Evolutionary conservation across 371 early-diverging fungal species (phyloP).

Genomic region (Lichtheimia ramosa): DNA sequence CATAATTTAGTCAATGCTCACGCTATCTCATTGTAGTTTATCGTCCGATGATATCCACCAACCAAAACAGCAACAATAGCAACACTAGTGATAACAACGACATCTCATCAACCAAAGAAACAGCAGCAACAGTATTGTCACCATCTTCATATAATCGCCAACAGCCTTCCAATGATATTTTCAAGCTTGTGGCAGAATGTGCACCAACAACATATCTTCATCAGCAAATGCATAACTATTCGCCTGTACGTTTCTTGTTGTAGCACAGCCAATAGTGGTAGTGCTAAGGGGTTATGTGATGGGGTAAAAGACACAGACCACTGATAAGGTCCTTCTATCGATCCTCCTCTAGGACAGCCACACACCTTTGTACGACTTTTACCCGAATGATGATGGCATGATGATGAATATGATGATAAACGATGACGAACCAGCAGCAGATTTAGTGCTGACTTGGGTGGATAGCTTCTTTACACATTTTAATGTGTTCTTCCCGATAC

Average conservation of each 20-base stretch:
- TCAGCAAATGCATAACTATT: too few relatives aligned
- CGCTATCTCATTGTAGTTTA: background rate
- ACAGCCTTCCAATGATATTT: conserved; percentile 6
- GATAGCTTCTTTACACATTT: conserved; percentile 39
- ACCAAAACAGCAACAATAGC: background rate
- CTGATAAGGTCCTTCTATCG: conserved; percentile 52
- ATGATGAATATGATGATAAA: conserved; percentile 3
- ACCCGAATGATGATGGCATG: conserved; percentile 1
- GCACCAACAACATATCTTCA: background rate
- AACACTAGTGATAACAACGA: too few relatives aligned
- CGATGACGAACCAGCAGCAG: conserved; percentile 5
- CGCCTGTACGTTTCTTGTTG: conserved; percentile 23
- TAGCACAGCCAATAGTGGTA: background rate
- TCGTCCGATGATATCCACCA: background rate
- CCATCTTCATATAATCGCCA: background rate
- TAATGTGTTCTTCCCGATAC: conserved; percentile 44
- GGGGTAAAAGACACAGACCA: conserved; percentile 17
- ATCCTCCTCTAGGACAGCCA: conserved; percentile 49
- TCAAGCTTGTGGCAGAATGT: conserved; percentile 4
- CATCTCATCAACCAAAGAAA: background rate
- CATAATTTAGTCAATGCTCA: background rate
- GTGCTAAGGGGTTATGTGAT: background rate
- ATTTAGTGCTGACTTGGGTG: conserved; percentile 16
- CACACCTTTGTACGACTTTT: conserved; percentile 29
- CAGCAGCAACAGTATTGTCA: background rate